Evolutionary conservation across 768 basidiomycete genomes (phyloP).

Genomic region (Cytidiella melzeri): DNA sequence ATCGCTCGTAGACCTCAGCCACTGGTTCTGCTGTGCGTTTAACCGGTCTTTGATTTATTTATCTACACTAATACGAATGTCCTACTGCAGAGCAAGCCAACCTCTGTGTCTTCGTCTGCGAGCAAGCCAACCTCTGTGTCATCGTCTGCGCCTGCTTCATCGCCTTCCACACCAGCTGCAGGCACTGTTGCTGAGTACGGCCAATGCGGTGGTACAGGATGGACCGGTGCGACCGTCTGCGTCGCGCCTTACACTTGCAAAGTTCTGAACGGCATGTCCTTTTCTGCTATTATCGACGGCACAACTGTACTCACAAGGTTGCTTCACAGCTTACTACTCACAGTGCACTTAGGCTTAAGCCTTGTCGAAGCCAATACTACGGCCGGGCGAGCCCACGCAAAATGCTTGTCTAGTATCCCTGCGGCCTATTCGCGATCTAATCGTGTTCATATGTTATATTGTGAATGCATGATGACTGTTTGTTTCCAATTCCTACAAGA

Average conservation of each 20-base stretch:
- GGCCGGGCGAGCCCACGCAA: too few species aligned
- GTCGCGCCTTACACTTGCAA: slow-evolving; percentile 6
- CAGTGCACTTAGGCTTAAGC: slow-evolving; percentile 5
- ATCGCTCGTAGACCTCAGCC: background rate
- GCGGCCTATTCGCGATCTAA: too few species aligned
- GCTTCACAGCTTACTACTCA: slow-evolving; percentile 8
- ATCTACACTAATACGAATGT: too few species aligned
- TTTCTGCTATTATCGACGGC: background rate
- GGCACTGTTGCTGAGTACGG: slow-evolving; percentile 11
- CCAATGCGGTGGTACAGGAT: slow-evolving; percentile 12
- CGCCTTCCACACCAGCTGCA: background rate
- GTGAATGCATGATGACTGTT: too few species aligned
- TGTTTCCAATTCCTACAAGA: too few species aligned
- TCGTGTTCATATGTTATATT: too few species aligned
- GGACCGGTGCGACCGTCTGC: slow-evolving; percentile 9
- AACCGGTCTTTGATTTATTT: background rate
- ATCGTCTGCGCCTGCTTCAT: background rate
- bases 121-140: background rate
- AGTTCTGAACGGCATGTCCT: slow-evolving; percentile 9
- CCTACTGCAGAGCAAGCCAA: too few species aligned
- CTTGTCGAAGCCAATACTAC: too few species aligned
- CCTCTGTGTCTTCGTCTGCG: background rate
- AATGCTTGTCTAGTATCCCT: too few species aligned
- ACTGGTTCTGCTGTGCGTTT: background rate
- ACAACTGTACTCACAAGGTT: background rate